These are phyloP conservation scores for Lachancea fermentati DNA, from an alignment of 805 yeast species.

Conservation along the genomic window DNA sequence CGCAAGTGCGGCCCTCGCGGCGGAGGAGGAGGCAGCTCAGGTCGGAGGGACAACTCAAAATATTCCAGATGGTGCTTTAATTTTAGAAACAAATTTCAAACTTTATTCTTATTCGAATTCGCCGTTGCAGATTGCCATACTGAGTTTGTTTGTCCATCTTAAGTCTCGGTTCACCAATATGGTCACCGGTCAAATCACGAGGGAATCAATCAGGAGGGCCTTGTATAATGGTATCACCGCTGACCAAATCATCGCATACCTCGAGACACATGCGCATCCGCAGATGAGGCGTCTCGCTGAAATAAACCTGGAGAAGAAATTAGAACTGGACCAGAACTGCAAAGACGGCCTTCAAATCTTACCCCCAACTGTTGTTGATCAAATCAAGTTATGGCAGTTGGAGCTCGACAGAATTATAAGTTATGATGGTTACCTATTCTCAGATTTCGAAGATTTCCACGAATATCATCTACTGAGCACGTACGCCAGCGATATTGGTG, in stretches of 20 bases:
- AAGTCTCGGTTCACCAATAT: constrained; percentile 82
- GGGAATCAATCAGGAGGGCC: constrained; percentile 87
- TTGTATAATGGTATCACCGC: constrained; percentile 86
- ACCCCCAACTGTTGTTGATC: constrained; percentile 97
- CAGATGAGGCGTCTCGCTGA: constrained; percentile 78
- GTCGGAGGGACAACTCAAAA: constrained; percentile 22
- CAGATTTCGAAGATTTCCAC: constrained; percentile 71
- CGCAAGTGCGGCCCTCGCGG: constrained; percentile 11
- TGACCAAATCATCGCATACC: constrained; percentile 84
- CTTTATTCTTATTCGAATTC: constrained; percentile 90
- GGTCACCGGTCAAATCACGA: constrained; percentile 88
- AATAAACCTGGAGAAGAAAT: constrained; percentile 57
- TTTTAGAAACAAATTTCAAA: constrained; percentile 90
- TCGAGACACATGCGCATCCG: constrained; percentile 90
- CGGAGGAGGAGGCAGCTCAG: constrained; percentile 26
- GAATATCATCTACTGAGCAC: constrained; percentile 68
- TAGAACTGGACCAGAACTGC: constrained; percentile 48
- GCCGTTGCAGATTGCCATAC: constrained; percentile 89
- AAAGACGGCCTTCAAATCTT: constrained; percentile 55
- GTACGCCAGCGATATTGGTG: constrained; percentile 90
- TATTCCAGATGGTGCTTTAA: constrained; percentile 57
- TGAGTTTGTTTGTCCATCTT: constrained; percentile 81
- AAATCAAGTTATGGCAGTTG: constrained; percentile 91
- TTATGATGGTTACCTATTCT: constrained; percentile 79
- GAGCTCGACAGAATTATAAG: constrained; percentile 89